Evolutionary conservation across 495 filamentous ascomycete species (phyloP), one percentile per base, ranked within the genome.

Genomic region (Penicillium psychrofluorescens): DNA sequence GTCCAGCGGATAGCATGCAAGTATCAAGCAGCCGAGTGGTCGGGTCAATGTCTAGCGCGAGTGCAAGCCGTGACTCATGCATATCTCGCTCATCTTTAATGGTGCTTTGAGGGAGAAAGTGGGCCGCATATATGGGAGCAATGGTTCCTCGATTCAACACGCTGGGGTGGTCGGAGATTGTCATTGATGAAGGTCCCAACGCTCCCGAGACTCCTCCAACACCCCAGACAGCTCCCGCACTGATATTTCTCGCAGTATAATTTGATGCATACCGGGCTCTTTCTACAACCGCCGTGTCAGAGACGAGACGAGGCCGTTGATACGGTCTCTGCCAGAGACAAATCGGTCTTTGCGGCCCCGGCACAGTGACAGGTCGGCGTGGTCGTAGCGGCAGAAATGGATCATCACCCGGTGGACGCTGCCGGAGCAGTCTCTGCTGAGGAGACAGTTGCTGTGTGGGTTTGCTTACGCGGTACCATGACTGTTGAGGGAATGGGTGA

Each of bases 11-110:
- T 15, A 43, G 37, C 8, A 51, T 49, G 42, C 50, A 64, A 15
- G 54, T 71, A 41, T 67, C 69, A 35, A 90, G 69, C 7, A 86
- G 67, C 51, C 78, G 75, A 41, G 66, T 65, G 29, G 75, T 66
- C 41, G 76, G 80, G 55, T 97, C 85, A 45, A 97, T 72, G n/a
- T 86, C 83, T 12, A 95, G 73, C 5, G 92, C 92, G 31, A 85
- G 64, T 8, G 94, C 92, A 32, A 97, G 55, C 12, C 92, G 80
- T 31, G 76, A 76, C 51, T 89, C 81, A 53, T 94, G 84, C 37
- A 75, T 80, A 38, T 84, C 80, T 28, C 67, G 53, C 36, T 88
- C 78, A 16, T 83, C 76, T 31, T 76, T 70, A 7, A 69, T 67
- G 16, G 74, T 69, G n/a, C 63, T 60, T 35, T 66, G 62, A 2